Conservation (phyloP, 2,329 filamentous ascomycete genomes). For the Cladosporium sp. region DNA sequence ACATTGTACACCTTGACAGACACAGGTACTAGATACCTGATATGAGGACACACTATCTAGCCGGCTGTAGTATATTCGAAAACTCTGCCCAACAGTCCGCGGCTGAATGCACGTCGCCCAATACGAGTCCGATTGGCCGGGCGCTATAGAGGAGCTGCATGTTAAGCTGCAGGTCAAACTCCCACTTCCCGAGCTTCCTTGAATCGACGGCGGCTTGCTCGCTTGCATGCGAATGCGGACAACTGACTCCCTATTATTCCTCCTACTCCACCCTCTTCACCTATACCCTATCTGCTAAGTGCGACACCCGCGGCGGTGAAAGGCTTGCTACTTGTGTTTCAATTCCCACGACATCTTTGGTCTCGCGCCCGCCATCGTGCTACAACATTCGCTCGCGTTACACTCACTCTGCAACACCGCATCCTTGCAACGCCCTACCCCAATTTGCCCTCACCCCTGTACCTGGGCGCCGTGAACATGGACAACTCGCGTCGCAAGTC, state of each 20-base stretch:
- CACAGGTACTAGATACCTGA: too few relatives aligned
- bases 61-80: too few relatives aligned
- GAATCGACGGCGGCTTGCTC: neutral
- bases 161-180: conserved; percentile 1
- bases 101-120: neutral
- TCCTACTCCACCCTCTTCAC: neutral
- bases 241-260: neutral
- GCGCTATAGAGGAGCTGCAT: conserved; percentile 1
- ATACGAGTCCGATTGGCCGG: neutral
- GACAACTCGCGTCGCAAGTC: conserved; percentile 15
- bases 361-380: neutral
- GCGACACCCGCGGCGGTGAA: neutral
- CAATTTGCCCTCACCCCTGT: conserved; percentile 9
- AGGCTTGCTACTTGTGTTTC: neutral
- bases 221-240: neutral
- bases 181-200: neutral
- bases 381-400: neutral
- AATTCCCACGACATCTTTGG: neutral
- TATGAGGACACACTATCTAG: too few relatives aligned
- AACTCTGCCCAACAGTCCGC: too few relatives aligned
- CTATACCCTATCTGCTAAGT: neutral
- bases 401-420: conserved; percentile 4
- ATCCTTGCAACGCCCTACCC: neutral
- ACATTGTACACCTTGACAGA: too few relatives aligned
- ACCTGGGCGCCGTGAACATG: conserved; percentile 8